Conservation (phyloP, 768 basidiomycete species). For the Auricularia sp. region DNA sequence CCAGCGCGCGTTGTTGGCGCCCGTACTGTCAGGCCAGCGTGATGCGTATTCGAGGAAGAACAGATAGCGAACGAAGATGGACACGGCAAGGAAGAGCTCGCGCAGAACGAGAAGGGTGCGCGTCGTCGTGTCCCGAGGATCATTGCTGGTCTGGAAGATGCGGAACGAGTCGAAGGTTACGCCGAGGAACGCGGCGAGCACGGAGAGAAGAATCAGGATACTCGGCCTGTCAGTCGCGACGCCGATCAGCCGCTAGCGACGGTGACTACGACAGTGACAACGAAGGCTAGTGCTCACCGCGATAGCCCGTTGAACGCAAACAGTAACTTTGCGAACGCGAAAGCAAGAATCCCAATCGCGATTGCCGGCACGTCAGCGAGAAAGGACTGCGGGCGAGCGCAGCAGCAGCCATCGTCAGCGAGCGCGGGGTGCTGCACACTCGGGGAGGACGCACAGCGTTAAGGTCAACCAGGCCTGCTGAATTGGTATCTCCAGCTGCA, state of each 20-base stretch:
- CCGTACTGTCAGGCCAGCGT: background rate
- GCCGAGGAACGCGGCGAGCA: background rate
- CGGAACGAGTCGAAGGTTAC: background rate
- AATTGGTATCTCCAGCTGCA: background rate
- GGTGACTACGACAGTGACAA: background rate
- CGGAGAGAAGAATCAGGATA: background rate
- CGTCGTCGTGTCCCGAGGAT: background rate
- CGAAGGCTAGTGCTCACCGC: background rate
- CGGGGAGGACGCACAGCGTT: background rate
- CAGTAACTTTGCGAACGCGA: background rate
- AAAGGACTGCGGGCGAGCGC: conserved; percentile 8
- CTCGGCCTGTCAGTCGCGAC: background rate
- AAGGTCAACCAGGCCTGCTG: conserved; percentile 1
- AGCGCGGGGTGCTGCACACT: background rate
- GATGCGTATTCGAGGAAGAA: conserved; percentile 1
- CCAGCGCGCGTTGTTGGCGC: background rate
- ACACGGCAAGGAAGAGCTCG: background rate
- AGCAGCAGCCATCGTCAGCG: too few relatives aligned
- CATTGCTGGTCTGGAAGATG: background rate
- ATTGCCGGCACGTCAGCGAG: conserved; percentile 14
- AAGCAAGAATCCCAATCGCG: conserved; percentile 11
- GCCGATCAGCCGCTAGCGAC: background rate
- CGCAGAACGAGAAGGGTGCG: background rate
- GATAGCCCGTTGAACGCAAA: background rate
- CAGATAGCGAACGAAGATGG: background rate